A percentile compares a stretch with the other conserved stretches of the same genome.
phyloP scores from a whole-genome alignment of 2,329 filamentous ascomycete genomes.

The Curvularia sp. region DNA sequence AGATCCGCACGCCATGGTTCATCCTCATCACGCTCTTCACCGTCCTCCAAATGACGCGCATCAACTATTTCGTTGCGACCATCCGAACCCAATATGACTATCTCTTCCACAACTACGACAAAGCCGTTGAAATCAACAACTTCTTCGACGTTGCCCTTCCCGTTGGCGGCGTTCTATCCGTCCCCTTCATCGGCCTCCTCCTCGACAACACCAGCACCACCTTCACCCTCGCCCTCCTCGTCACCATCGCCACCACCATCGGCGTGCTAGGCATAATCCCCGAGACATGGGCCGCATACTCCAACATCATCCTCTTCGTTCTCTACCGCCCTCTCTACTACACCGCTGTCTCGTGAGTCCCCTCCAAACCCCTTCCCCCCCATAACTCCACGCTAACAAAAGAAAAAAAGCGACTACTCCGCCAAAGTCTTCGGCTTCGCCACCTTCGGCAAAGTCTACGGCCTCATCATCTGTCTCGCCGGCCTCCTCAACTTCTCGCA shows the following conservation, averaged over 20 bases:
- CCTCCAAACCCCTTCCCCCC: background rate
- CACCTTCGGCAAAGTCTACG: constrained; percentile 94
- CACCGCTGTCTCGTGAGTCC: constrained; percentile 74
- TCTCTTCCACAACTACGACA: constrained; percentile 67
- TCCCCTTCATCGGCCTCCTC: constrained; percentile 83
- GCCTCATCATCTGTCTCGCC: constrained; percentile 83
- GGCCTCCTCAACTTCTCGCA: constrained; percentile 86
- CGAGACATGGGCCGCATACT: constrained; percentile 73
- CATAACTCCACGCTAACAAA: background rate
- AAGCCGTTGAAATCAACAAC: constrained; percentile 75
- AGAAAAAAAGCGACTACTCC: constrained; percentile 70
- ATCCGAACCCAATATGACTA: constrained; percentile 82
- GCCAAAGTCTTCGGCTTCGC: constrained; percentile 92
- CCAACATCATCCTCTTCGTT: constrained; percentile 79
- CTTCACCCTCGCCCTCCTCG: constrained; percentile 73
- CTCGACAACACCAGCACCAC: constrained; percentile 79
- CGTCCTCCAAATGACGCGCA: constrained; percentile 69
- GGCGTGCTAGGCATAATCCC: constrained; percentile 79
- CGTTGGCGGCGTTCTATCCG: constrained; percentile 79
- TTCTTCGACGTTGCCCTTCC: constrained; percentile 89
- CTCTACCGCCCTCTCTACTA: constrained; percentile 90
- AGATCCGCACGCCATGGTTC: constrained; percentile 84
- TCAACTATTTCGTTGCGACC: constrained; percentile 94
- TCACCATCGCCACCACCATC: constrained; percentile 74
- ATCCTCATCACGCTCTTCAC: constrained; percentile 84